Conservation (phyloP, 23 red algal genomes). For the Cyanidium caldarium region DNA sequence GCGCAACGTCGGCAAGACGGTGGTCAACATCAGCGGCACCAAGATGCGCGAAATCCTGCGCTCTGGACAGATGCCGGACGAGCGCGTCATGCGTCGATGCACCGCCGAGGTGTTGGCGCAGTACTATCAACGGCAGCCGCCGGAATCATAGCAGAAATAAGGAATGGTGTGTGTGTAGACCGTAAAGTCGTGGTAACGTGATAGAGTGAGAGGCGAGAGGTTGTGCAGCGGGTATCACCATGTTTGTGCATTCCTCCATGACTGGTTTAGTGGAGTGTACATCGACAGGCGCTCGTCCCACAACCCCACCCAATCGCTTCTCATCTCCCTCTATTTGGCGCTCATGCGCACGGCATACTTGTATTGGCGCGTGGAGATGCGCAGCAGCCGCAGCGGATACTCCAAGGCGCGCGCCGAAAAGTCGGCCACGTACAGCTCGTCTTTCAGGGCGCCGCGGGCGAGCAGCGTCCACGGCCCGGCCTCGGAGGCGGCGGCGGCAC, state of each 20-base stretch:
- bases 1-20: slow-evolving; percentile 69
- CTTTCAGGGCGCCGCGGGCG: slow-evolving; percentile 35
- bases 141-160: not conserved
- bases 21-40: slow-evolving; percentile 64
- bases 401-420: slow-evolving; percentile 67
- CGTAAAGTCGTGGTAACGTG: too few species aligned
- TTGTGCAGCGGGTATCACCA: too few species aligned
- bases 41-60: slow-evolving; percentile 81
- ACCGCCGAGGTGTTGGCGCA: slow-evolving; percentile 61
- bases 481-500: too few species aligned
- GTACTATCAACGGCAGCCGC: slow-evolving; percentile 23
- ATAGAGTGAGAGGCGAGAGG: too few species aligned
- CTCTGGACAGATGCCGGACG: slow-evolving; percentile 62
- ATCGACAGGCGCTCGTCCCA: too few species aligned
- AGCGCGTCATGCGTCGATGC: slow-evolving; percentile 70
- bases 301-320: too few species aligned
- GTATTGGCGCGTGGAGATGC: slow-evolving; percentile 22
- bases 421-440: slow-evolving; percentile 82
- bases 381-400: slow-evolving; percentile 46
- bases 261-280: too few species aligned
- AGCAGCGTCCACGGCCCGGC: slow-evolving; percentile 80
- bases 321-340: too few species aligned
- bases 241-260: too few species aligned
- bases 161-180: too few species aligned
- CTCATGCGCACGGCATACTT: not conserved